These are phyloP conservation scores for Parascedosporium putredinis DNA, from an alignment of 2,329 filamentous ascomycete species.

Conservation along the genomic window DNA sequence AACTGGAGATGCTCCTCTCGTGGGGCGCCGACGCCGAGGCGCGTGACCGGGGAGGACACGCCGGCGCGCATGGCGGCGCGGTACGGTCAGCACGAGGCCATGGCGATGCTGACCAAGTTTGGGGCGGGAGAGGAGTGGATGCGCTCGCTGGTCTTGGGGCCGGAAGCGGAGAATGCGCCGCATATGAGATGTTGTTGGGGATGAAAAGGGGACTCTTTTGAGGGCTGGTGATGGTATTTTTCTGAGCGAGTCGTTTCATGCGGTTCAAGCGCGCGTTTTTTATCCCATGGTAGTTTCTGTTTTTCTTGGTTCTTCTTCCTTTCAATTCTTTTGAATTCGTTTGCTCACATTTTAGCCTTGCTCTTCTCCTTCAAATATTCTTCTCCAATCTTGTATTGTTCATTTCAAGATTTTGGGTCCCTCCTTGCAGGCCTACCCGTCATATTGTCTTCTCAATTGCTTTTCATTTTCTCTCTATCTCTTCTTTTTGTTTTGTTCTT, in stretches of 20 bases:
- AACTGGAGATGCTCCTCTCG: background rate
- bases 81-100: background rate
- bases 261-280: no score
- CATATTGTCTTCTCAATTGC: no score
- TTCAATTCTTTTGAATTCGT: no score
- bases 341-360: no score
- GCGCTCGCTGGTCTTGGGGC: background rate
- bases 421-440: no score
- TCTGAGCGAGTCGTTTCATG: no score
- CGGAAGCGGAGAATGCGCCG: background rate
- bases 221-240: no score
- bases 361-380: no score
- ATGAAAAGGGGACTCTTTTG: background rate
- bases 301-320: no score
- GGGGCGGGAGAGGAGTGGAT: background rate
- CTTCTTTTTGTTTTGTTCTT: background rate
- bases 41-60: constrained; percentile 1
- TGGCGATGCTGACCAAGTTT: background rate
- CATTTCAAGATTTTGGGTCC: no score
- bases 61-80: background rate
- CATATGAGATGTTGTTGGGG: background rate
- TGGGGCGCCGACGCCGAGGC: background rate
- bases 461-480: background rate
- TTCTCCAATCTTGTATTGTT: no score
- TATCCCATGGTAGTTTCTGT: no score